Evolutionary conservation across 2,329 filamentous ascomycete genomes (phyloP).

Genomic region (Diaporthe sp.): DNA sequence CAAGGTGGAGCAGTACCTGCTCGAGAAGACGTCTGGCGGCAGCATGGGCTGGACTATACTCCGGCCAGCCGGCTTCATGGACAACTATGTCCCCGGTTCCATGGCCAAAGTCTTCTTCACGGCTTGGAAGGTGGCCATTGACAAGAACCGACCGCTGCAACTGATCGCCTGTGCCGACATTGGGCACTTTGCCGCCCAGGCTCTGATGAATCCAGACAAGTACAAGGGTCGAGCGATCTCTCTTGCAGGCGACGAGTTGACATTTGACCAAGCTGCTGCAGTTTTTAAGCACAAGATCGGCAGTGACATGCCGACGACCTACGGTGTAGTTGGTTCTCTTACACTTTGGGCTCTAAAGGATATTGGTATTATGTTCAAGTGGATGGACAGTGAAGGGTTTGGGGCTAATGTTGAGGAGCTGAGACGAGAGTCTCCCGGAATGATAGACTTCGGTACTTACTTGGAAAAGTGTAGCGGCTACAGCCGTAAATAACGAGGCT

Average conservation of each 20-base stretch:
- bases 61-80: conserved; percentile 55
- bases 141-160: conserved; percentile 51
- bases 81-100: conserved; percentile 53
- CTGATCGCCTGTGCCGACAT: conserved; percentile 55
- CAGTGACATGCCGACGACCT: not conserved
- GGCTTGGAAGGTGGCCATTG: conserved; percentile 49
- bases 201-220: conserved; percentile 51
- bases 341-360: not conserved
- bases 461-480: not conserved
- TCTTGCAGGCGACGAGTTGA: conserved; percentile 58
- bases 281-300: conserved; percentile 53
- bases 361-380: conserved; percentile 10
- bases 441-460: conserved; percentile 1
- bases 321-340: not conserved
- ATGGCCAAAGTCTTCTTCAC: conserved; percentile 51
- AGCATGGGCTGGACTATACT: conserved; percentile 50
- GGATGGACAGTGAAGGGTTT: conserved; percentile 12
- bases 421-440: not conserved
- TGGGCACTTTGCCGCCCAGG: conserved; percentile 55
- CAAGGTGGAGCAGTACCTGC: conserved; percentile 70
- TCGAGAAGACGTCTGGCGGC: conserved; percentile 51
- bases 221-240: conserved; percentile 52
- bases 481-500: no score
- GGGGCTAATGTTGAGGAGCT: not conserved
- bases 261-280: conserved; percentile 48